phyloP scores from a whole-genome alignment of 208 protist species.

The Herpetomonas muscarum region DNA sequence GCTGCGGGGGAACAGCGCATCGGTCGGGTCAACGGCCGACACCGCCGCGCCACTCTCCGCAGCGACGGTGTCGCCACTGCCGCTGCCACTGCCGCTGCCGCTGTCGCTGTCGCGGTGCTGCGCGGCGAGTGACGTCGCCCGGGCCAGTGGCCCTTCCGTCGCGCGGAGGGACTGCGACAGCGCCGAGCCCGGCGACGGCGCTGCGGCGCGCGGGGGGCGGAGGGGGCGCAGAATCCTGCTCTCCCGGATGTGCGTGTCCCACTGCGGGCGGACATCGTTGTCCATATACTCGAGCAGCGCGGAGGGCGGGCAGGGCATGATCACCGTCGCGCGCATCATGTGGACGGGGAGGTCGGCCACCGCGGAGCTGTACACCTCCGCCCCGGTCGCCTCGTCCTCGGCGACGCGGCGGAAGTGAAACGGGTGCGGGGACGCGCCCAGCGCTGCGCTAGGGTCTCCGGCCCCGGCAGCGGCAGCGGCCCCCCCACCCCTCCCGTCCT shows the following conservation, averaged over 20 bases:
- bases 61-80: no score
- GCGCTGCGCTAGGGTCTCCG: no score
- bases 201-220: constrained; percentile 1
- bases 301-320: constrained; percentile 49
- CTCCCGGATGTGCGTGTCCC: constrained; percentile 56
- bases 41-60: no score
- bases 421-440: no score
- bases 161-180: not conserved
- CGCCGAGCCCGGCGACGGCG: not conserved
- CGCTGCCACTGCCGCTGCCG: not conserved
- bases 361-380: constrained; percentile 50
- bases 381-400: constrained; percentile 29
- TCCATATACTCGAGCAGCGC: constrained; percentile 59
- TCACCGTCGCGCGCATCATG: constrained; percentile 61
- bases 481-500: no score
- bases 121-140: not conserved
- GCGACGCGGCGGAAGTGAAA: constrained; percentile 55
- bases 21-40: not conserved
- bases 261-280: constrained; percentile 39
- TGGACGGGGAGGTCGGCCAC: constrained; percentile 62
- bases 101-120: not conserved
- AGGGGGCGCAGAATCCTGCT: constrained; percentile 48
- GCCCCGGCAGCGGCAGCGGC: no score
- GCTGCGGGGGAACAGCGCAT: constrained; percentile 2
- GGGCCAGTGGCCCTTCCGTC: not conserved